A percentile compares a stretch with the other conserved stretches of the same genome.
phyloP scores from a whole-genome alignment of 495 filamentous ascomycete genomes.

The Aspergillus cavernicola region DNA sequence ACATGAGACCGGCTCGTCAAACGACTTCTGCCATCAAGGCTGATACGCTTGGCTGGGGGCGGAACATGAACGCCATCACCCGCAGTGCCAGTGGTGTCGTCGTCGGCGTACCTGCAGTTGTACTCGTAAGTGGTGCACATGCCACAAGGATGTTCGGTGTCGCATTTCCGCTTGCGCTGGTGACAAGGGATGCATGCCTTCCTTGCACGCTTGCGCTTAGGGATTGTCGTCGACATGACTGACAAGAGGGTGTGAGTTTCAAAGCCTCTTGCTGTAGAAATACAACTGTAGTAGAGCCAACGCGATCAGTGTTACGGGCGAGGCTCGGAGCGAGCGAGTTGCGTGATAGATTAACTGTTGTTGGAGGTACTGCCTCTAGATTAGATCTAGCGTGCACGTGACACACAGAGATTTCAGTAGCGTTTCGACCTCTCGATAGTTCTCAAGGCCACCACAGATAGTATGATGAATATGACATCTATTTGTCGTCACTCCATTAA shows the following conservation, averaged over 20 bases:
- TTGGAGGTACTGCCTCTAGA: too few species aligned
- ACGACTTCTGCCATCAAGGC: slow-evolving; percentile 8
- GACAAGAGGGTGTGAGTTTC: neutral
- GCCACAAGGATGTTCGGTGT: slow-evolving; percentile 24
- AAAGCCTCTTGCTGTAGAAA: too few species aligned
- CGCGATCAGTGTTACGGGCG: too few species aligned
- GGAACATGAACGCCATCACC: slow-evolving; percentile 1
- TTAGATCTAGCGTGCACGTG: too few species aligned
- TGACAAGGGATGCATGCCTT: slow-evolving; percentile 35
- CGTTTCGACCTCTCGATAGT: too few species aligned
- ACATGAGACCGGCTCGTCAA: neutral
- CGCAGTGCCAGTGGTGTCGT: slow-evolving; percentile 8
- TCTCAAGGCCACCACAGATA: too few species aligned
- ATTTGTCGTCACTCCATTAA: too few species aligned
- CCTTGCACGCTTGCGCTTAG: slow-evolving; percentile 29
- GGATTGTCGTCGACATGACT: slow-evolving; percentile 25
- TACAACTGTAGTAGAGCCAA: too few species aligned
- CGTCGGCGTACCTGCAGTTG: slow-evolving; percentile 26
- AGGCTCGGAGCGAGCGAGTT: too few species aligned
- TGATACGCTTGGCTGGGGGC: slow-evolving; percentile 13
- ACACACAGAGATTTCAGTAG: too few species aligned
- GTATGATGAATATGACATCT: too few species aligned
- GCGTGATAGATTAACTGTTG: too few species aligned
- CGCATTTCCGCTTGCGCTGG: slow-evolving; percentile 37
- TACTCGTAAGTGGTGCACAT: slow-evolving; percentile 31